Conservation (phyloP, 768 basidiomycete genomes). For the Udeniomyces megalosporus region DNA sequence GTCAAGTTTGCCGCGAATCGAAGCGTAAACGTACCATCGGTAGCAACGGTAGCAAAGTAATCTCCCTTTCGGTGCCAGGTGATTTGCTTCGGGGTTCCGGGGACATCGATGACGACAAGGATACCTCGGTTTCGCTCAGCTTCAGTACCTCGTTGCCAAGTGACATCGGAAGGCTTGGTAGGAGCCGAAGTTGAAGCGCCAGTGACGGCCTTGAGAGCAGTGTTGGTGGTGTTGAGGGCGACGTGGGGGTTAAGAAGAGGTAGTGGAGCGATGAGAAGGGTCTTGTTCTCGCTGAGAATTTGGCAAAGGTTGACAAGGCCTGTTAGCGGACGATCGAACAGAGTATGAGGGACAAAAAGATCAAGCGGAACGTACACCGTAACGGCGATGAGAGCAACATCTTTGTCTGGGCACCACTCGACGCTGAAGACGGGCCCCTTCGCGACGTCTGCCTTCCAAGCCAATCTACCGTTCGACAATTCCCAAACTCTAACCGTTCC, state of each 20-base stretch:
- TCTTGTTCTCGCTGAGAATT: conserved; percentile 61
- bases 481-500: conserved; percentile 85
- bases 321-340: background rate
- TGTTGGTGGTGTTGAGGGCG: conserved; percentile 40
- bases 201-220: conserved; percentile 46
- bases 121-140: conserved; percentile 31
- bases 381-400: conserved; percentile 61
- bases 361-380: conserved; percentile 46
- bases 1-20: background rate
- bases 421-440: conserved; percentile 57
- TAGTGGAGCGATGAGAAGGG: conserved; percentile 33
- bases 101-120: conserved; percentile 31
- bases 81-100: conserved; percentile 51
- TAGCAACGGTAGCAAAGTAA: conserved; percentile 74
- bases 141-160: conserved; percentile 30
- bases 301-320: no score
- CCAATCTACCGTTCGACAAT: conserved; percentile 68
- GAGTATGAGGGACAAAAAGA: background rate
- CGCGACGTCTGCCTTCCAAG: conserved; percentile 70
- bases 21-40: conserved; percentile 56
- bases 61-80: conserved; percentile 90
- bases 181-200: conserved; percentile 29
- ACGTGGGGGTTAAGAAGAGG: conserved; percentile 69
- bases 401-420: conserved; percentile 84
- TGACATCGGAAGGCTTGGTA: conserved; percentile 27